Conservation (phyloP, 139 green algal genomes). For the Picocystis salinarum region DNA sequence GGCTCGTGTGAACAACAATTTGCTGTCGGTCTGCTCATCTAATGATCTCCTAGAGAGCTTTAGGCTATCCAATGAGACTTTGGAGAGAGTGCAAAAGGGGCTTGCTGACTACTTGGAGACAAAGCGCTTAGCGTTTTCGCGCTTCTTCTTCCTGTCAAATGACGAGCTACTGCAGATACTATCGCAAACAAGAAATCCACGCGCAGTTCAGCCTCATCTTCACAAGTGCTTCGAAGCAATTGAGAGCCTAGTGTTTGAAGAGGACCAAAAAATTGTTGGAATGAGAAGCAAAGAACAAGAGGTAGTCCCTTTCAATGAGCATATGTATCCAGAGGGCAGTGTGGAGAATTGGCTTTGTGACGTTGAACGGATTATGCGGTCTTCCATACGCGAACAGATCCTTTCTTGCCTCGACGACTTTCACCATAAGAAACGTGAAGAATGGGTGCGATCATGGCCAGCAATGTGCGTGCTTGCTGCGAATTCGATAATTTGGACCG, state of each 20-base stretch:
- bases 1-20: slow-evolving; percentile 8
- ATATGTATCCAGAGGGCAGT: slow-evolving; percentile 36
- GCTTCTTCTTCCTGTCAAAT: slow-evolving; percentile 66
- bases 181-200: slow-evolving; percentile 52
- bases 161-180: slow-evolving; percentile 66
- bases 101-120: slow-evolving; percentile 32
- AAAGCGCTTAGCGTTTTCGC: slow-evolving; percentile 44
- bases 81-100: slow-evolving; percentile 27
- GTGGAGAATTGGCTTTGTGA: slow-evolving; percentile 59
- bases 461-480: slow-evolving; percentile 58
- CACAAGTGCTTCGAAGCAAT: slow-evolving; percentile 75
- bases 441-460: slow-evolving; percentile 58
- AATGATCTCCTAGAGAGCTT: slow-evolving; percentile 16
- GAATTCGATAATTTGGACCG: slow-evolving; percentile 37
- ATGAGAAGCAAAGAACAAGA: slow-evolving; percentile 45
- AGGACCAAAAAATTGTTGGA: slow-evolving; percentile 38
- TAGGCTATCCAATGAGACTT: slow-evolving; percentile 16
- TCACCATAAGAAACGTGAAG: slow-evolving; percentile 13
- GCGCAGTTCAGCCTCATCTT: slow-evolving; percentile 55
- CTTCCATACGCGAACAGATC: slow-evolving; percentile 33
- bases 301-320: slow-evolving; percentile 10
- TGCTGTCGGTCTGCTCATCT: slow-evolving; percentile 28
- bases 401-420: slow-evolving; percentile 17
- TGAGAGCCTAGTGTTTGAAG: slow-evolving; percentile 42
- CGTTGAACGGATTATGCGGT: slow-evolving; percentile 51